Evolutionary conservation across 1,139 yeast genomes (phyloP).

Genomic region (Saccharomyces pastorianus): DNA sequence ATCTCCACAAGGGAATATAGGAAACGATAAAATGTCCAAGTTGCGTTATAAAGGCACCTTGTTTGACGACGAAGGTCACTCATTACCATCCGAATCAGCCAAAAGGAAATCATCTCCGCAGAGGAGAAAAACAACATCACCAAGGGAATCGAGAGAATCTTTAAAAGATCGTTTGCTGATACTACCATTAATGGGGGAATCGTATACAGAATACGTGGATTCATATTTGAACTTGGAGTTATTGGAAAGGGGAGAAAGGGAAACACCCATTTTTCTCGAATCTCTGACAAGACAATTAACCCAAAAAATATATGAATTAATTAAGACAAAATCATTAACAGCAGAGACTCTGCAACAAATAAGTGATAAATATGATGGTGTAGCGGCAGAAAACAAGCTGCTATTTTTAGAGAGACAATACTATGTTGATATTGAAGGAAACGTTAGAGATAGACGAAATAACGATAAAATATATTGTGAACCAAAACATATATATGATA

Average conservation of each 20-base stretch:
- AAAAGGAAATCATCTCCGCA: not conserved
- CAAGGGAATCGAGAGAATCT: not conserved
- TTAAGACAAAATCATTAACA: slow-evolving; percentile 17
- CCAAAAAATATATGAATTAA: slow-evolving; percentile 23
- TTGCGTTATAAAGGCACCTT: not conserved
- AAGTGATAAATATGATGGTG: slow-evolving; percentile 16
- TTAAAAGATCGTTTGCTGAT: slow-evolving; percentile 1
- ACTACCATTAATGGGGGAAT: slow-evolving; percentile 18
- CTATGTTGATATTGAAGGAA: slow-evolving; percentile 15
- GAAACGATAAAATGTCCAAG: not conserved
- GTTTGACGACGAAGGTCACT: not conserved
- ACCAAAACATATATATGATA: slow-evolving; percentile 25
- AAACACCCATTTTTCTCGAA: slow-evolving; percentile 18
- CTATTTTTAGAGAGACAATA: slow-evolving; percentile 23
- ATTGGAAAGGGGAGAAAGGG: slow-evolving; percentile 21
- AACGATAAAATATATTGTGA: slow-evolving; percentile 24
- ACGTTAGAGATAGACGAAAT: slow-evolving; percentile 23
- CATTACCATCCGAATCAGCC: not conserved
- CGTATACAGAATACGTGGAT: slow-evolving; percentile 11
- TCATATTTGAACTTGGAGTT: slow-evolving; percentile 14
- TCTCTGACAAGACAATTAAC: slow-evolving; percentile 24
- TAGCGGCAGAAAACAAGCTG: slow-evolving; percentile 18
- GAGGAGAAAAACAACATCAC: not conserved
- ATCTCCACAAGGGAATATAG: too few species aligned
- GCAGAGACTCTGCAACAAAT: slow-evolving; percentile 15